Percentiles rank a stretch among this genome's conserved stretches.
These are phyloP conservation scores for Beauveria sp. DNA, from an alignment of 2,329 filamentous ascomycete genomes.

Conservation along the genomic window DNA sequence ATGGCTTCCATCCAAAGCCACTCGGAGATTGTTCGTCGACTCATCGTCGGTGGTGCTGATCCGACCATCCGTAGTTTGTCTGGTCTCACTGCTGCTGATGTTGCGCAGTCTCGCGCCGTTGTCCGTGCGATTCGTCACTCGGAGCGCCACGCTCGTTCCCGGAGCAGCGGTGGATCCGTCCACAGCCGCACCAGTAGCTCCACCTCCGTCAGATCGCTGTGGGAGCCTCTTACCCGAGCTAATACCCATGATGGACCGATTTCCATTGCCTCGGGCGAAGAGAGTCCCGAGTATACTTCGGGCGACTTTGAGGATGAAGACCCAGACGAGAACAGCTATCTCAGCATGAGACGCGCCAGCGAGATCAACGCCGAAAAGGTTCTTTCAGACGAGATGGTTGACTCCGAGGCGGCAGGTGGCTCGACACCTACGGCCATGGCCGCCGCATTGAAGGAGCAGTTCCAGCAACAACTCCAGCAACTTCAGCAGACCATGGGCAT, in stretches of 20 bases:
- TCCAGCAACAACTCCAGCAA: constrained; percentile 67
- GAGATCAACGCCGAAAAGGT: constrained; percentile 23
- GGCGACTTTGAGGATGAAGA: constrained; percentile 36
- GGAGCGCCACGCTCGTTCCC: constrained; percentile 56
- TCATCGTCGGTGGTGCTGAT: constrained; percentile 68
- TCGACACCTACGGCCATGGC: constrained; percentile 55
- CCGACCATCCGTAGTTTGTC: constrained; percentile 61
- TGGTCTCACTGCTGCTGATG: constrained; percentile 63
- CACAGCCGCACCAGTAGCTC: constrained; percentile 59
- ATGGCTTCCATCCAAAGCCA: constrained; percentile 72
- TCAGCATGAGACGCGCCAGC: constrained; percentile 29
- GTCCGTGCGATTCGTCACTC: constrained; percentile 55
- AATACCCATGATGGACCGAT: constrained; percentile 28
- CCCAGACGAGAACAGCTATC: constrained; percentile 28
- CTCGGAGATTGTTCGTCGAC: constrained; percentile 64
- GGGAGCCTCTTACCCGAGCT: constrained; percentile 43
- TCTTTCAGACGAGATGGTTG: constrained; percentile 32
- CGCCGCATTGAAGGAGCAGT: constrained; percentile 64
- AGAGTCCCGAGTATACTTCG: constrained; percentile 39
- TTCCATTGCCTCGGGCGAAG: constrained; percentile 34
- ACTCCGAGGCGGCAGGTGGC: constrained; percentile 22
- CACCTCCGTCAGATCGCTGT: constrained; percentile 58
- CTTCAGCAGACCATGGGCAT: constrained; percentile 64
- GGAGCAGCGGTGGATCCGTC: constrained; percentile 58
- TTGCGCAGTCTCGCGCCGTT: constrained; percentile 59